Base-by-base conservation (phyloP, 1,284 basidiomycete genomes). In the Apiotrichum gracile region DNA sequence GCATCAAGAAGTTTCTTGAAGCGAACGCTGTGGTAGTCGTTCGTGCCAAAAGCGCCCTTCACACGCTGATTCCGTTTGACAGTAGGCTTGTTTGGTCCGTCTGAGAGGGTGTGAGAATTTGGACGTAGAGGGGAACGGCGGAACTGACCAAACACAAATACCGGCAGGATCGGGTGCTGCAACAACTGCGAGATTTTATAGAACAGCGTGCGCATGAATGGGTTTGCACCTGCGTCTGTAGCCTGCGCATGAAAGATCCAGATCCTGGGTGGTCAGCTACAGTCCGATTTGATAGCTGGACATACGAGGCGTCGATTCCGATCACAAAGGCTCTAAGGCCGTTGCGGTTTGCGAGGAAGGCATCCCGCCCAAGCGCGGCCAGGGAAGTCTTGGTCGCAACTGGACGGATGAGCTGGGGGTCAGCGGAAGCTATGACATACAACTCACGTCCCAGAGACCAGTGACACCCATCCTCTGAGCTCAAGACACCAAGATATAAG, bases 1-100 rank as follows among this genome's bases (percentile, higher is more conserved):
- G 87, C 85, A 49, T 88, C 84, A 5, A 96, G 83, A 49, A 97
- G 85, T 35, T 80, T 79, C 71, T 89, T 87, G 82, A 91, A 88
- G 19, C 81, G 80, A 50, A 76, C 75, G 10, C 81, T 80, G 51
- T 87, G 78, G 72, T 81, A 82, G 64, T 87, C 83, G n/a, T 76
- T 72, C 17, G 82, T 81, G 3, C 72, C 70, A 52, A 74, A 76
- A 27, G 63, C 62, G 3, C 70, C 67, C 0, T 58, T 45, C 67
- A 80, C 55, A 78, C 80, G 41, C 78, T 81, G 44, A 87, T 82
- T 45, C 26, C 92, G 80, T 76, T 98, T 98, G 63, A 85, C 75
- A 4, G 80, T 78, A 0, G 94, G 94, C 46, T 91, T 81, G 48
- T 84, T 80, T 0, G 88, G 86, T 0, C 94, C 94, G 73, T 98